Percentiles rank a stretch among this genome's conserved stretches.
phyloP scores from a whole-genome alignment of 1,139 yeast genomes.

The Pichiaceae sp. region DNA sequence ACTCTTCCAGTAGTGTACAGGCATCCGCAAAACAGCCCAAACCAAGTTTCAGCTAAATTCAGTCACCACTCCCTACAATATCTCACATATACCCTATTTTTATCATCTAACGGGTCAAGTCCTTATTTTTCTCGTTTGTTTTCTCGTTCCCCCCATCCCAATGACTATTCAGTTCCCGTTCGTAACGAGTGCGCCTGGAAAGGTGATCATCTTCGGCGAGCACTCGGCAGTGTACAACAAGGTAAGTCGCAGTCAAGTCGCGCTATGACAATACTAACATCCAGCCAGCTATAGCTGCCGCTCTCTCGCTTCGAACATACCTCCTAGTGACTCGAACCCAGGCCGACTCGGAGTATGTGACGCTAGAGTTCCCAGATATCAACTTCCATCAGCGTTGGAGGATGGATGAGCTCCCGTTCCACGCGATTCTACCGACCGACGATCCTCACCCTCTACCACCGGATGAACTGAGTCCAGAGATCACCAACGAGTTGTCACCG shows the following conservation, averaged over 20 bases:
- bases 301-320: conserved; percentile 75
- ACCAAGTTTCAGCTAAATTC: no score
- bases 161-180: conserved; percentile 35
- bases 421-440: conserved; percentile 20
- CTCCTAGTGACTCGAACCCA: conserved; percentile 42
- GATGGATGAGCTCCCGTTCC: conserved; percentile 54
- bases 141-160: no score
- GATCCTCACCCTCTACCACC: conserved; percentile 35
- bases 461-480: conserved; percentile 51
- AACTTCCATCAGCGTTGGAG: conserved; percentile 58
- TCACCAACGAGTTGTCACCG: conserved; percentile 41
- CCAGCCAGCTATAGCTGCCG: conserved; percentile 83
- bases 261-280: conserved; percentile 6
- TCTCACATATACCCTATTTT: no score
- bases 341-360: conserved; percentile 31
- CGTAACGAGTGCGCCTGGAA: conserved; percentile 90
- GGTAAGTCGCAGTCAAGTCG: conserved; percentile 25
- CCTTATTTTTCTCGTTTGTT: no score
- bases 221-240: conserved; percentile 93
- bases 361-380: conserved; percentile 80
- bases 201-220: conserved; percentile 92
- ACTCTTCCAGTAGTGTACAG: no score
- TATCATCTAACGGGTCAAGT: no score
- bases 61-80: no score
- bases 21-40: no score